Evolutionary conservation across 2,329 filamentous ascomycete species (phyloP), one percentile per base, ranked within the genome.

Genomic region (Cadophora luteo-olivacea): DNA sequence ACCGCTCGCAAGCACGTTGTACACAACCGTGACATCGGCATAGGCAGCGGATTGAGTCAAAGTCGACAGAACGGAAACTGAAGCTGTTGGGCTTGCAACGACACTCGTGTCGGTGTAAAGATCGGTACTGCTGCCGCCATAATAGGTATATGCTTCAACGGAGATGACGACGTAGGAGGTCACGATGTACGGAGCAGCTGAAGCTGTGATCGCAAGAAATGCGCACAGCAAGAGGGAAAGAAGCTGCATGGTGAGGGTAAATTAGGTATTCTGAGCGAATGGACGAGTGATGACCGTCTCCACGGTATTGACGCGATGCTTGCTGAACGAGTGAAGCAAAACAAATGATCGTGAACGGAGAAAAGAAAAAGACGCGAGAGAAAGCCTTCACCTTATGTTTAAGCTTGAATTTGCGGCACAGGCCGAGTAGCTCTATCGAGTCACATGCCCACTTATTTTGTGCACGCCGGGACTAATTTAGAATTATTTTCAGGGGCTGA

Each of bases 141-240:
- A 14, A 6, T 70, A 32, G 12, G 68, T 71, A 8, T 68, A 36
- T 22, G 69, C 69, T 32, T 72, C 68, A 4, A 74, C 67, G 14
- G 70, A 73, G 1, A 73, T 25, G n/a, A 69, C 66, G 19, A 74
- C 64, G 41, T 73, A 72, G 2, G 49, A 69, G 4, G 72, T 73
- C 25, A 73, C 69, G 16, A 73, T 60, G 33, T 73, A 74, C 12
- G 72, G 71, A 49, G 71, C 71, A 54, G 72, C 69, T 12, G 65
- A 67, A 5, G 60, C 70, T 49, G 61, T 49, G 45, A 64, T n/a
- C 38, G 71, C 66, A 33, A 64, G 54, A 25, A 69, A 60, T 14
- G 62, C 32, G 22, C 57, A 58, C 16, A 65, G 19, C 7, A 68
- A 49, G n/a, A 70, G 33, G 52, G 41, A 67, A n/a, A 57, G 25